These are phyloP conservation scores for Fusarium acutatum DNA, from an alignment of 2,329 filamentous ascomycete genomes.

Conservation along the genomic window DNA sequence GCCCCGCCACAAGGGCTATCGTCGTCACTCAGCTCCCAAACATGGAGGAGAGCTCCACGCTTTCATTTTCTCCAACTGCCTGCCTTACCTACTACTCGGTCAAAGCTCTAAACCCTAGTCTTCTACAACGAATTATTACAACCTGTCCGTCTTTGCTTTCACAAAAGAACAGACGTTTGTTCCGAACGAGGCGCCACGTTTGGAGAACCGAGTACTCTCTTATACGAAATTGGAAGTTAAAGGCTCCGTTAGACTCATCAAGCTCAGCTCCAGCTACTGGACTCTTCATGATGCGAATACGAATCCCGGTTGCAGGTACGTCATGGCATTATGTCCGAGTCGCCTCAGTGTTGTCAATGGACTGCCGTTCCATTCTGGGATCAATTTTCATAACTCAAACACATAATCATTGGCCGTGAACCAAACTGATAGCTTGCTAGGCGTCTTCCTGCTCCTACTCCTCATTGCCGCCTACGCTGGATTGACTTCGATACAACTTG, in stretches of 20 bases:
- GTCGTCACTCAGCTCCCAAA: not conserved
- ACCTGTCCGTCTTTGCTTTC: not conserved
- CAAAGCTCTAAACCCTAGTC: constrained; percentile 25
- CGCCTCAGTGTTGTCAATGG: not conserved
- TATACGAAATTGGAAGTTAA: not conserved
- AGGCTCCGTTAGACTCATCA: not conserved
- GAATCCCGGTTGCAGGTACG: constrained; percentile 87
- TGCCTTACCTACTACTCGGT: not conserved
- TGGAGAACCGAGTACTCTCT: not conserved
- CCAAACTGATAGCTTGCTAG: constrained; percentile 52
- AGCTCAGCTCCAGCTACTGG: not conserved
- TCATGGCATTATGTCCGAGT: constrained; percentile 12
- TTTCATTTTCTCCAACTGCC: constrained; percentile 1
- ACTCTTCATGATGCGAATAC: constrained; percentile 74
- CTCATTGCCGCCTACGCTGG: constrained; percentile 82
- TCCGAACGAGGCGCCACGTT: not conserved
- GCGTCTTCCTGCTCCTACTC: constrained; percentile 74
- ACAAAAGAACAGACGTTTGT: not conserved
- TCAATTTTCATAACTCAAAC: not conserved
- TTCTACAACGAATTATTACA: constrained; percentile 13
- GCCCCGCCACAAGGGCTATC: constrained; percentile 22
- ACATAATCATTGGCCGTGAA: not conserved
- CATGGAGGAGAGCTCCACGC: constrained; percentile 4
- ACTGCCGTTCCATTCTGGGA: not conserved
- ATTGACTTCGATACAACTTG: constrained; percentile 71